Percentiles rank a stretch among this genome's conserved stretches.
Evolutionary conservation across 352 stramenopile genomes (phyloP).

Genomic region (Poterioochromonas sp.): DNA sequence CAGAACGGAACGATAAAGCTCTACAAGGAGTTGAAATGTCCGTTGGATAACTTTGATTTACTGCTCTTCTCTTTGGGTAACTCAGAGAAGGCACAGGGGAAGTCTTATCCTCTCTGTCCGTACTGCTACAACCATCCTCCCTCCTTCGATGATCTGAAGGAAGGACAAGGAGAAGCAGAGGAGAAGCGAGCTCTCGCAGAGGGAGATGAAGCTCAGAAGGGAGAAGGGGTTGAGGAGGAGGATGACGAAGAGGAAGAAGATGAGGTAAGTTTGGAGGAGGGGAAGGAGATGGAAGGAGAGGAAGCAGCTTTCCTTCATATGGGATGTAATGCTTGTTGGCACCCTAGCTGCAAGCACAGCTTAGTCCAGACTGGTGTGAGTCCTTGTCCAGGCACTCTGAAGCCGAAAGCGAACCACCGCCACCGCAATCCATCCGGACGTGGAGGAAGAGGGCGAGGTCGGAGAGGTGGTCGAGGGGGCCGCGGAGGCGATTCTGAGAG

Average conservation of each 20-base stretch:
- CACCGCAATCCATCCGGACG: too few species aligned
- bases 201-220: background rate
- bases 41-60: slow-evolving; percentile 54
- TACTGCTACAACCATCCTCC: slow-evolving; percentile 54
- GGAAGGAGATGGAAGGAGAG: background rate
- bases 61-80: slow-evolving; percentile 54
- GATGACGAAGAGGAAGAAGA: background rate
- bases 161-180: background rate
- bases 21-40: slow-evolving; percentile 52
- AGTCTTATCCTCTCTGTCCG: slow-evolving; percentile 50
- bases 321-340: slow-evolving; percentile 50
- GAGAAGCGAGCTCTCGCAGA: background rate
- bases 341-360: slow-evolving; percentile 51
- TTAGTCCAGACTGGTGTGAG: slow-evolving; percentile 50
- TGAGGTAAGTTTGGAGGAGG: background rate
- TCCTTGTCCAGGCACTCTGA: slow-evolving; percentile 39
- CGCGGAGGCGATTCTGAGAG: background rate
- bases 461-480: background rate
- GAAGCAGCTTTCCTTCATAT: slow-evolving; percentile 40
- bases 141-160: slow-evolving; percentile 36
- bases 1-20: slow-evolving; percentile 47
- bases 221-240: background rate
- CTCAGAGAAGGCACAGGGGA: slow-evolving; percentile 48
- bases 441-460: slow-evolving; percentile 25
- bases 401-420: background rate